These are phyloP conservation scores for Nothopassalora personata DNA, from an alignment of 2,329 filamentous ascomycete species.

Conservation along the genomic window DNA sequence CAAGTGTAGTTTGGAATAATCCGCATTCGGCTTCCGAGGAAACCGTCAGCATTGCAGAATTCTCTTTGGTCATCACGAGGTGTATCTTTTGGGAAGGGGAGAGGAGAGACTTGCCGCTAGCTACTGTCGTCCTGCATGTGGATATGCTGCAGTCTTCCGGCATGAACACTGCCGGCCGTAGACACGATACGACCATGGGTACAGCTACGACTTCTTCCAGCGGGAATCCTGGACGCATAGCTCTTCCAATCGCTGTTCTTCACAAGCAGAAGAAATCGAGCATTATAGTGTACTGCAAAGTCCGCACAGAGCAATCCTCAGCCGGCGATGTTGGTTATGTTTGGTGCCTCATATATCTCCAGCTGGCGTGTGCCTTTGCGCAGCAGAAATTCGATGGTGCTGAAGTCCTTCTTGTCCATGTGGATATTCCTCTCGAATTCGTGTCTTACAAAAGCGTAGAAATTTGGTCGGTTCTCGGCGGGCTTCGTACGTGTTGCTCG, in stretches of 20 bases:
- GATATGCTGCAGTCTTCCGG: no score
- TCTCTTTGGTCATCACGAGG: slow-evolving; percentile 41
- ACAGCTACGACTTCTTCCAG: no score
- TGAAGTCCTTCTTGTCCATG: slow-evolving; percentile 79
- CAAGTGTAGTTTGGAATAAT: slow-evolving; percentile 46
- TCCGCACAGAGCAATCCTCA: slow-evolving; percentile 5
- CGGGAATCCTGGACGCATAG: no score
- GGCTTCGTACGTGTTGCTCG: slow-evolving; percentile 79
- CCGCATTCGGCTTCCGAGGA: slow-evolving; percentile 38
- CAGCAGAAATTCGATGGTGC: slow-evolving; percentile 76
- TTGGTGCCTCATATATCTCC: slow-evolving; percentile 72
- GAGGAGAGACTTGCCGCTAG: neutral
- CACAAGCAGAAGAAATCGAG: no score
- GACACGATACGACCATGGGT: no score
- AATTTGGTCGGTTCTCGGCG: slow-evolving; percentile 31
- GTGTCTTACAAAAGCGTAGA: slow-evolving; percentile 33
- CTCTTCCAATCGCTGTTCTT: neutral
- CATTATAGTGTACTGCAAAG: neutral
- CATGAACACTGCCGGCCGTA: no score
- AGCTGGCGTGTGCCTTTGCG: slow-evolving; percentile 77
- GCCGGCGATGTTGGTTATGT: slow-evolving; percentile 65
- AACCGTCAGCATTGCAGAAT: slow-evolving; percentile 49
- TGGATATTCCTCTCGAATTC: slow-evolving; percentile 70
- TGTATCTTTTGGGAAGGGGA: neutral
- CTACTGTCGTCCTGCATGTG: no score